Percentiles rank a stretch among this genome's conserved stretches.
These are phyloP conservation scores for Pythium volutum DNA, from an alignment of 352 stramenopile species.

Conservation along the genomic window DNA sequence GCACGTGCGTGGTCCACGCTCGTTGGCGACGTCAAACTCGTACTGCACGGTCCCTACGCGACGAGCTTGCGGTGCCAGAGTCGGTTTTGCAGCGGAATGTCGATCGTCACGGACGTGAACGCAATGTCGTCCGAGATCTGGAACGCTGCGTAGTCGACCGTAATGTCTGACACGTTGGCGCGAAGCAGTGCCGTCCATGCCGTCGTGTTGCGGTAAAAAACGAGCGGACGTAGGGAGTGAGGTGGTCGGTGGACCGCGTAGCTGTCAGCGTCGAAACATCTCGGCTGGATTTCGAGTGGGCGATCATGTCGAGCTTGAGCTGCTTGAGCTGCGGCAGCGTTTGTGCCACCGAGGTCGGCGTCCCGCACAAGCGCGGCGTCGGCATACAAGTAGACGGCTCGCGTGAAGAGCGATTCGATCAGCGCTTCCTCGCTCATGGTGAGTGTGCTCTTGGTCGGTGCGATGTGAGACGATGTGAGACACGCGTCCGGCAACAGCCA, in stretches of 20 bases:
- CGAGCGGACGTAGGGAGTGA: slow-evolving; percentile 2
- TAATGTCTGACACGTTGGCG: slow-evolving; percentile 3
- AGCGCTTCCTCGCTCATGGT: neutral
- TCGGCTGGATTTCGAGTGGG: neutral
- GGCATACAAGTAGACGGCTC: slow-evolving; percentile 7
- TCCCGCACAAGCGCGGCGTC: neutral
- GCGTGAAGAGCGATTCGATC: slow-evolving; percentile 4
- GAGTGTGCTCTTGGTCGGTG: neutral
- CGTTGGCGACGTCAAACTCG: slow-evolving; percentile 17
- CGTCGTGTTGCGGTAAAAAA: neutral
- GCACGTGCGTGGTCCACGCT: slow-evolving; percentile 9
- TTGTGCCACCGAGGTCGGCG: neutral
- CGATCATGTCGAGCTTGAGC: slow-evolving; percentile 12
- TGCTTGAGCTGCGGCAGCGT: neutral
- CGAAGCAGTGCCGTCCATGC: slow-evolving; percentile 4
- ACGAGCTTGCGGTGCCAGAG: slow-evolving; percentile 12
- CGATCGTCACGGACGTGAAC: slow-evolving; percentile 8
- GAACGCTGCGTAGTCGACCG: slow-evolving; percentile 4
- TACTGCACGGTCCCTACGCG: slow-evolving; percentile 7
- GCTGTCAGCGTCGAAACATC: neutral
- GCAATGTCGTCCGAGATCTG: neutral
- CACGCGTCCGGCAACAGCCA: neutral
- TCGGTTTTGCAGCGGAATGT: slow-evolving; percentile 7
- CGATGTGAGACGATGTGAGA: no score
- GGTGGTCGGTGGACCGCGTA: neutral